Conservation (phyloP, 179 eudicot genomes). For the Actinidia arguta region DNA sequence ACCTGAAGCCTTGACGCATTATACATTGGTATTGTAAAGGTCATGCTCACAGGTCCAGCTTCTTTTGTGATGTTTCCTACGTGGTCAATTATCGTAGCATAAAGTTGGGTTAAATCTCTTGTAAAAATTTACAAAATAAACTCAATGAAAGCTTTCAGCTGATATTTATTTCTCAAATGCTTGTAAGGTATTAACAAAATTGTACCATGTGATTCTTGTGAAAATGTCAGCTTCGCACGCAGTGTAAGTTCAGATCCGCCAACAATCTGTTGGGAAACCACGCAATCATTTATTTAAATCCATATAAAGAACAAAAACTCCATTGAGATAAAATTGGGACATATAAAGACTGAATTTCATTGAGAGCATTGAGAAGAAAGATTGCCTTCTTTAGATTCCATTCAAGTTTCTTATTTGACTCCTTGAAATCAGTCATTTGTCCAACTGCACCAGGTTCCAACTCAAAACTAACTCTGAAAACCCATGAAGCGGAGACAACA, state of each 20-base stretch:
- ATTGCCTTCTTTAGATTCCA: slow-evolving; percentile 81
- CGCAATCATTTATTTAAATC: slow-evolving; percentile 26
- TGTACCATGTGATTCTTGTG: slow-evolving; percentile 89
- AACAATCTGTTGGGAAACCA: slow-evolving; percentile 60
- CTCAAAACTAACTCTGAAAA: slow-evolving; percentile 82
- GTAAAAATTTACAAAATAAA: not conserved
- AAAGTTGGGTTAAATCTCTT: slow-evolving; percentile 8
- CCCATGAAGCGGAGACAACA: not conserved
- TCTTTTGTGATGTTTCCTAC: slow-evolving; percentile 93
- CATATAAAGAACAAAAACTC: not conserved
- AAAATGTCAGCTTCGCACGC: slow-evolving; percentile 90
- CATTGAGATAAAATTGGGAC: not conserved
- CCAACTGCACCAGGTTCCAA: slow-evolving; percentile 90
- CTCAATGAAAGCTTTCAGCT: not conserved
- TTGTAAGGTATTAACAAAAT: slow-evolving; percentile 1
- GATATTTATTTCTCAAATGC: slow-evolving; percentile 9
- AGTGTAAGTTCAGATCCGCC: slow-evolving; percentile 97
- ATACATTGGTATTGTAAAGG: slow-evolving; percentile 96
- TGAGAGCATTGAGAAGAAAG: slow-evolving; percentile 14
- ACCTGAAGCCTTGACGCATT: slow-evolving; percentile 97
- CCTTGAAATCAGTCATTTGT: slow-evolving; percentile 88
- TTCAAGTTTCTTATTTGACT: slow-evolving; percentile 84
- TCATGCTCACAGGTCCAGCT: slow-evolving; percentile 99
- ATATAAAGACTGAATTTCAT: not conserved
- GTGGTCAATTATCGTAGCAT: not conserved